Conservation (phyloP, 352 stramenopile genomes). For the Phytophthora meadii region DNA sequence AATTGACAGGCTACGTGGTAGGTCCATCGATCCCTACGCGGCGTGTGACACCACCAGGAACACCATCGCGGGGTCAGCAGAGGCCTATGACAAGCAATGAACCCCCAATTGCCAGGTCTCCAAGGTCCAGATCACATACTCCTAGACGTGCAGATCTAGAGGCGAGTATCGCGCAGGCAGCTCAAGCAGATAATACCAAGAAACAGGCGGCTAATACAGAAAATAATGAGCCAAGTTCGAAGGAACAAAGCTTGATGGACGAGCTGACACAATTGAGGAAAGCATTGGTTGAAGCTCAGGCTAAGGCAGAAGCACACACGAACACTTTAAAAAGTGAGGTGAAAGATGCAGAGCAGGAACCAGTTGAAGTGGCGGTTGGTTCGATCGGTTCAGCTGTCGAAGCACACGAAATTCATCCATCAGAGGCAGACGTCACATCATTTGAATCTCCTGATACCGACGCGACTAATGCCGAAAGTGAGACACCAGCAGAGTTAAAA, state of each 20-base stretch:
- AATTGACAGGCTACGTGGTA: conserved; percentile 7
- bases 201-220: conserved; percentile 2
- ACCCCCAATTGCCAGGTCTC: conserved; percentile 5
- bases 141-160: conserved; percentile 23
- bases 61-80: conserved; percentile 6
- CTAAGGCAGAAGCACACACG: conserved; percentile 1
- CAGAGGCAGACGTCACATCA: background rate
- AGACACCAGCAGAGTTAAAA: background rate
- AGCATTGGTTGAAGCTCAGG: conserved; percentile 37
- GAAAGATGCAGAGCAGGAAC: background rate
- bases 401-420: background rate
- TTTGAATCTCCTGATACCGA: background rate
- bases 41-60: conserved; percentile 10
- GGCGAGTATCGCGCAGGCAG: conserved; percentile 19
- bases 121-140: conserved; percentile 13
- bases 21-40: conserved; percentile 10
- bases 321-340: background rate
- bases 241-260: conserved; percentile 40
- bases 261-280: conserved; percentile 42
- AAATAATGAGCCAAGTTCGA: conserved; percentile 20
- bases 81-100: conserved; percentile 9
- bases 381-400: background rate
- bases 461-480: background rate
- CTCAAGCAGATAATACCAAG: background rate
- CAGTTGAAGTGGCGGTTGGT: background rate